phyloP scores from a whole-genome alignment of 805 yeast species.

The Metschnikowia peoriensis region DNA sequence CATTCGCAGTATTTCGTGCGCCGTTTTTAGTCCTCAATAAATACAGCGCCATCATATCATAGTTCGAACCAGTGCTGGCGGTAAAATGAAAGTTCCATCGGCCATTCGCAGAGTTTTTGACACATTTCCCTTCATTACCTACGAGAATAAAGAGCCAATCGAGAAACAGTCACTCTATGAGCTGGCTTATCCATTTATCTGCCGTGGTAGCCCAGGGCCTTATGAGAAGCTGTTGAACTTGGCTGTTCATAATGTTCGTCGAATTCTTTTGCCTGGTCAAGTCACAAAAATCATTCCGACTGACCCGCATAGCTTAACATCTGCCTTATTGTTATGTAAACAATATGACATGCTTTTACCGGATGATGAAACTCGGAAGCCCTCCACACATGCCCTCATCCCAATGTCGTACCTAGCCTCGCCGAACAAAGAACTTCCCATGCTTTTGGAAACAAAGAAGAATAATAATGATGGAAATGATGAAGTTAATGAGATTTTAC shows the following conservation, averaged over 20 bases:
- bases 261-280: slow-evolving; percentile 19
- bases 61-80: no score
- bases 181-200: background rate
- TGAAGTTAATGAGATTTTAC: background rate
- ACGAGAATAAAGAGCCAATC: slow-evolving; percentile 17
- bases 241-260: slow-evolving; percentile 50
- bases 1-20: background rate
- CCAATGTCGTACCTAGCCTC: slow-evolving; percentile 50
- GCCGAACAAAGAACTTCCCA: slow-evolving; percentile 50
- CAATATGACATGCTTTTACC: slow-evolving; percentile 48
- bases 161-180: background rate
- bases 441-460: slow-evolving; percentile 48
- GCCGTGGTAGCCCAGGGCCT: background rate
- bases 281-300: slow-evolving; percentile 41
- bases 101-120: slow-evolving; percentile 47
- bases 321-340: slow-evolving; percentile 45
- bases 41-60: no score
- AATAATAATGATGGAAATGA: background rate
- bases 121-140: slow-evolving; percentile 48
- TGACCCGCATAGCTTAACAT: slow-evolving; percentile 57
- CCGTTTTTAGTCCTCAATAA: background rate
- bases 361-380: slow-evolving; percentile 10
- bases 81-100: slow-evolving; percentile 33
- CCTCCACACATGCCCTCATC: slow-evolving; percentile 33
- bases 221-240: slow-evolving; percentile 37